A percentile compares a stretch with the other conserved stretches of the same genome.
Evolutionary conservation across 352 stramenopile species (phyloP).

Genomic region (Phytopythium sindhum): DNA sequence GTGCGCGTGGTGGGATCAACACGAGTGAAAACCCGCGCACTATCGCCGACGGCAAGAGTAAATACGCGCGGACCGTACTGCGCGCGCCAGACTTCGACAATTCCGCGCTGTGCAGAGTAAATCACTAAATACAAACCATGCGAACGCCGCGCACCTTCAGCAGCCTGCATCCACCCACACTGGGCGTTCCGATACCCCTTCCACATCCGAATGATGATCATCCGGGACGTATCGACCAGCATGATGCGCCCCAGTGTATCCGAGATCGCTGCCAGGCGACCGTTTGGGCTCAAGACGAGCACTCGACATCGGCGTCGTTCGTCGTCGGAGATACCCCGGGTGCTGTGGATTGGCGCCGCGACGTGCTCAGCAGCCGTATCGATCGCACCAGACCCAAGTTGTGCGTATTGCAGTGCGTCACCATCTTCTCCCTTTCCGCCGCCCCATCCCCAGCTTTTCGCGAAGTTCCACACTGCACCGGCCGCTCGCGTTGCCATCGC

Average conservation of each 20-base stretch:
- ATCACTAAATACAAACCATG: constrained; percentile 79
- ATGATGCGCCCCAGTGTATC: constrained; percentile 76
- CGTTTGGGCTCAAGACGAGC: constrained; percentile 66
- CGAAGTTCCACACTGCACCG: constrained; percentile 79
- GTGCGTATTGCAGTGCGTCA: constrained; percentile 21
- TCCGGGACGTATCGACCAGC: constrained; percentile 72
- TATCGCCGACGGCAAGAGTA: constrained; percentile 65
- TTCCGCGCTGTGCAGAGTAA: constrained; percentile 78
- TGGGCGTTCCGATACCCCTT: constrained; percentile 86
- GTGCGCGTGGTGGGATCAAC: constrained; percentile 29
- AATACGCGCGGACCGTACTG: constrained; percentile 73
- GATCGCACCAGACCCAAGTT: constrained; percentile 25
- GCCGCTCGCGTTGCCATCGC: constrained; percentile 73
- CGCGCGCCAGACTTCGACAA: constrained; percentile 81
- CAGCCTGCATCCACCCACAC: constrained; percentile 76
- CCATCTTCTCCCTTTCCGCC: constrained; percentile 8
- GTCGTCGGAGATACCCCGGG: constrained; percentile 59
- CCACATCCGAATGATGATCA: constrained; percentile 85
- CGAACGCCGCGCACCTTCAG: constrained; percentile 39
- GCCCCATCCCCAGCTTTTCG: constrained; percentile 77
- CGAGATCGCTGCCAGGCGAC: constrained; percentile 61
- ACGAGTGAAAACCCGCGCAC: constrained; percentile 62
- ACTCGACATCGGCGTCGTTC: constrained; percentile 50
- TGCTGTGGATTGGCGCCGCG: constrained; percentile 49
- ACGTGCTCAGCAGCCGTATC: constrained; percentile 70